Evolutionary conservation across 148 eudicot species (phyloP), one percentile per base, ranked within the genome.

Genomic region (Talinum fruticosum): DNA sequence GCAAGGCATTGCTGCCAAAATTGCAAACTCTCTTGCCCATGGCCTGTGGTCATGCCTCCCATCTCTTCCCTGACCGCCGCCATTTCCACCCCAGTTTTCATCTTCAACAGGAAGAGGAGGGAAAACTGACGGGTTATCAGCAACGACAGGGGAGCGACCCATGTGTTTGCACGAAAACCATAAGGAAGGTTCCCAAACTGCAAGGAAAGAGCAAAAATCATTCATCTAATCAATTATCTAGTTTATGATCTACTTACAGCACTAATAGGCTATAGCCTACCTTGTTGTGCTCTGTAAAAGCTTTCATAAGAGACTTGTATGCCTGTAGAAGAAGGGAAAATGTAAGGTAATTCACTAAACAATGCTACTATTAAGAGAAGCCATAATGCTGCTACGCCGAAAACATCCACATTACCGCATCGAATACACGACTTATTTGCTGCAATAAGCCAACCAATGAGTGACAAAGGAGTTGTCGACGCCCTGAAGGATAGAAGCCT

Each of bases 141-240:
- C 86, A 79, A 86, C 90, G 79, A 87, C 73, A 45, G 98, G 90
- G 97, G 98, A 21, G 88, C 93, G 64, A 89, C 90, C 97, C 97
- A 94, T 45, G 98, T 94, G 79, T 94, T 94, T 78, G 97, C 90
- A 64, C 97, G 93, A 80, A 91, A 94, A 76, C 98, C 97, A 78
- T 94, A 92, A 66, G 98, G 98, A 73, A 94, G 92, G 85, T 94
- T 94, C 23, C 97, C 98, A 88, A 94, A 94, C 98, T 94, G 89
- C 76, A 86, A 85, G 44, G 79, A 30, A 74, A 82, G 0, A 83
- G 10, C 65, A 18, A 36, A 38, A 34, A 65, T 73, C 45, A 72
- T 44, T 75, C 62, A 62, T 54, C 29, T 8, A 62, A 6, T 73
- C 76, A 77, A 66, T 8, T 62, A 26, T 62, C 32, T 62, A 59